Evolutionary conservation across 768 basidiomycete genomes (phyloP), one percentile per base, ranked within the genome.

Genomic region (Phanerodontia chrysosporium): DNA sequence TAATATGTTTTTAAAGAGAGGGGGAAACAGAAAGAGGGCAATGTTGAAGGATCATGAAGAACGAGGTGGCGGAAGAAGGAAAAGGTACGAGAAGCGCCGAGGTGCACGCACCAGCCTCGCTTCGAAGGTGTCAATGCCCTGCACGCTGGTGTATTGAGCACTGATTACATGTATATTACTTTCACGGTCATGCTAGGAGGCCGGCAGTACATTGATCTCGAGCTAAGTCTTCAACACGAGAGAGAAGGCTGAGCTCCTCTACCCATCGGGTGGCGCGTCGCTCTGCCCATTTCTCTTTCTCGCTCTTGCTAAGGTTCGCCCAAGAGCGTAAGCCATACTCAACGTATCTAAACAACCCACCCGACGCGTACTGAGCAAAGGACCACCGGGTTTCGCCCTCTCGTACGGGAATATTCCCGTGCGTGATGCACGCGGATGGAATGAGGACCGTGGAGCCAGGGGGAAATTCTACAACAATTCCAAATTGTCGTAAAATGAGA

Each of bases 301-400:
- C 8, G 16, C 25, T 24, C 7, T 42, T 13, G 22, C 8, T 24
- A n/a, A 48, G 45, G 1, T 10, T 7, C 22, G 18, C 35, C 45
- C 55, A 48, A 6, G 58, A 45, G 2, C 18, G 49, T 24, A 60
- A 60, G 3, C 59, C 62, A 39, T 48, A 42, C 5, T 54, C 45
- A 2, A 63, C 59, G 44, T 36, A 64, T 12, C 61, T 55, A 32
- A 66, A 61, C 1, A 67, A 24, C 0, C 55, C 57, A 1, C 66
- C 66, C 0, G 65, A 55, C 1, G 61, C 57, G 49, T 67, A 67
- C 30, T 62, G 62, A 7, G 65, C 63, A 24, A 67, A 55, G 0
- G 64, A 62, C 25, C 18, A 27, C 8, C 59, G 56, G 7, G 1
- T 18, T 22, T 67, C 61, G 10, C 42, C 29, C 1, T 25, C 55